A percentile compares a stretch with the other conserved stretches of the same genome.
Conservation (phyloP, 441 rosid species). For the Jatropha podagrica region DNA sequence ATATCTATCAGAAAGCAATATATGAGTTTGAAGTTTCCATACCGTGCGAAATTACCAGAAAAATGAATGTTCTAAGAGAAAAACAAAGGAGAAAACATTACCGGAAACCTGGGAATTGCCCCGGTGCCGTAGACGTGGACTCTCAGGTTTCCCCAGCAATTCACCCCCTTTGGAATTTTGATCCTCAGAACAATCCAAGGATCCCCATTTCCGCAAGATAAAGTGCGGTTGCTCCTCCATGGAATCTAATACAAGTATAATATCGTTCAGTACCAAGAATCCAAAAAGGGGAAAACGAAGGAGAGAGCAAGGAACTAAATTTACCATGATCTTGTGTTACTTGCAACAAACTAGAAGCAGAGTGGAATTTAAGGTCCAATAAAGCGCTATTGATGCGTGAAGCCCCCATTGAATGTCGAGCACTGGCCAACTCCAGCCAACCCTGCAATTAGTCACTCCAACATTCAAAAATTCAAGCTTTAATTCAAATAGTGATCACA, state of each 20-base stretch:
- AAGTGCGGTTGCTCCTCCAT: constrained; percentile 48
- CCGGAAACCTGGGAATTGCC: constrained; percentile 49
- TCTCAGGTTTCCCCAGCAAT: constrained; percentile 27
- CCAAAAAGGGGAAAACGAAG: not conserved
- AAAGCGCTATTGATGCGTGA: constrained; percentile 68
- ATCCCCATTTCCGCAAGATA: constrained; percentile 71
- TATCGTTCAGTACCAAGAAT: not conserved
- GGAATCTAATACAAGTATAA: constrained; percentile 31
- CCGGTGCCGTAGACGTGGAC: constrained; percentile 29
- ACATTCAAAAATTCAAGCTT: not conserved
- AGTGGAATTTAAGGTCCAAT: constrained; percentile 69
- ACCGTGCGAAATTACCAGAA: not conserved
- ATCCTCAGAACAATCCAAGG: constrained; percentile 37
- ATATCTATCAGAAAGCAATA: not conserved
- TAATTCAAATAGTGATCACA: too few species aligned
- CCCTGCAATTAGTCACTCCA: constrained; percentile 44
- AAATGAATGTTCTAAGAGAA: not conserved
- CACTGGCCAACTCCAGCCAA: constrained; percentile 90
- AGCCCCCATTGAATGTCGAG: constrained; percentile 90
- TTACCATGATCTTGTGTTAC: constrained; percentile 35
- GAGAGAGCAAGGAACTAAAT: not conserved
- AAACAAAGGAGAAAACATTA: constrained; percentile 21
- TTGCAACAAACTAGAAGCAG: constrained; percentile 71
- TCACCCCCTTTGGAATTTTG: constrained; percentile 32
- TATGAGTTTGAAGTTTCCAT: not conserved